A percentile compares a stretch with the other conserved stretches of the same genome.
Conservation (phyloP, 1,139 yeast species). For the Saccharomycopsis hybrid region DNA sequence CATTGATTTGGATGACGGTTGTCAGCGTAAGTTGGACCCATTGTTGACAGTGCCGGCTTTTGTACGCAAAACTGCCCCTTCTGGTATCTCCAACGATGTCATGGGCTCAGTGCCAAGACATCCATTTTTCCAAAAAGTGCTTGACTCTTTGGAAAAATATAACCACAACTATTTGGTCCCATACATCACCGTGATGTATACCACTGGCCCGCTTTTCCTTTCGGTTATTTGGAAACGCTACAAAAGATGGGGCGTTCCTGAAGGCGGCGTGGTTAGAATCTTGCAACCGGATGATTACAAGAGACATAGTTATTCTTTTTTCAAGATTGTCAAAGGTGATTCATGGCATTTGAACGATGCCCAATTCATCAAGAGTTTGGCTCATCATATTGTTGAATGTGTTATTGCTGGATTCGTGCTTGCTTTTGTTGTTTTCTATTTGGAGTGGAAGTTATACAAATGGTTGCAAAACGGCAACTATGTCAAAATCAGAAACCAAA, state of each 20-base stretch:
- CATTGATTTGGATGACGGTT: slow-evolving; percentile 86
- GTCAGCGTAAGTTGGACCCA: slow-evolving; percentile 72
- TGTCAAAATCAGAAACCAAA: slow-evolving; percentile 13
- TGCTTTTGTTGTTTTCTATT: slow-evolving; percentile 48
- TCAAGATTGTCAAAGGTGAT: slow-evolving; percentile 69
- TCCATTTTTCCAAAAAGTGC: slow-evolving; percentile 72
- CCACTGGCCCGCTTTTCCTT: slow-evolving; percentile 86
- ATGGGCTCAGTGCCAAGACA: slow-evolving; percentile 87
- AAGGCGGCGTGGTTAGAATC: slow-evolving; percentile 55
- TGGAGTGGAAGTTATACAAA: slow-evolving; percentile 58
- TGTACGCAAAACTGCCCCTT: slow-evolving; percentile 81
- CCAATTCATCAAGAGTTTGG: slow-evolving; percentile 60
- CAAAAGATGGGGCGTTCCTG: slow-evolving; percentile 70
- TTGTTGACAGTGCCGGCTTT: slow-evolving; percentile 76
- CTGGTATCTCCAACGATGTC: slow-evolving; percentile 89
- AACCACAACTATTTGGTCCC: slow-evolving; percentile 72
- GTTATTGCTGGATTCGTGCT: slow-evolving; percentile 61
- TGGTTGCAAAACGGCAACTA: slow-evolving; percentile 28
- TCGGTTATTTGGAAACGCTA: slow-evolving; percentile 86
- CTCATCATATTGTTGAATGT: slow-evolving; percentile 62
- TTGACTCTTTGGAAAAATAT: slow-evolving; percentile 57
- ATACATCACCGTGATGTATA: slow-evolving; percentile 85
- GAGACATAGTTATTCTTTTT: slow-evolving; percentile 50
- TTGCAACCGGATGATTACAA: slow-evolving; percentile 70
- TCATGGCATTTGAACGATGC: slow-evolving; percentile 92